These are phyloP conservation scores for Phytopythium kandeliae DNA, from an alignment of 352 stramenopile genomes.

Conservation along the genomic window DNA sequence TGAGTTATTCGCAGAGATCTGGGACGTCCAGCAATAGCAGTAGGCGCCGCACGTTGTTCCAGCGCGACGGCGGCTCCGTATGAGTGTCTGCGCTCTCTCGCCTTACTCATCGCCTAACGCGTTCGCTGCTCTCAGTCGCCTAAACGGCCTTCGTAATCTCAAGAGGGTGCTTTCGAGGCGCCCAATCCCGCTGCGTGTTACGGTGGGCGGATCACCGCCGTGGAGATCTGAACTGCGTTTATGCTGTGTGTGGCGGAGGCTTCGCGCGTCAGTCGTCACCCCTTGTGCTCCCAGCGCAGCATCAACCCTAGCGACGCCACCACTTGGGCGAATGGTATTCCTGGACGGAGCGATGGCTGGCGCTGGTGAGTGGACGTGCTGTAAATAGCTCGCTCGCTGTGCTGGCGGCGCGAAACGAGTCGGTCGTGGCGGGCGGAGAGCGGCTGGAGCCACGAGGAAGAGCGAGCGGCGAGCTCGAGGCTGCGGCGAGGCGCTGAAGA, in stretches of 20 bases:
- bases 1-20: conserved; percentile 86
- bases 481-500: no score
- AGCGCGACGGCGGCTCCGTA: not conserved
- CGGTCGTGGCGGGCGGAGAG: no score
- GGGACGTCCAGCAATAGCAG: conserved; percentile 79
- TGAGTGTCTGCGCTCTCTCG: not conserved
- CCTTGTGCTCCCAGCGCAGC: no score
- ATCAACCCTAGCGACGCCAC: no score
- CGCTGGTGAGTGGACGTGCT: not conserved
- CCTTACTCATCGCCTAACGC: not conserved
- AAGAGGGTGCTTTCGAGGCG: not conserved
- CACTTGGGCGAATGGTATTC: no score
- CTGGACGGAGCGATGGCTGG: not conserved
- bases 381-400: not conserved
- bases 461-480: not conserved
- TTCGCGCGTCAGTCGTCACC: no score
- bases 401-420: not conserved
- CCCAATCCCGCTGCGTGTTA: no score
- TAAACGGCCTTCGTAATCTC: conserved; percentile 1
- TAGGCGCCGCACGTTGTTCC: not conserved
- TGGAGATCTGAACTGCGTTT: no score
- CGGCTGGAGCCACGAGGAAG: not conserved
- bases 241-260: no score
- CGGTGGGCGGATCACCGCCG: no score
- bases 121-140: not conserved